Base-by-base conservation (phyloP, 73 alveolate genomes). In the Urostyla sp. region DNA sequence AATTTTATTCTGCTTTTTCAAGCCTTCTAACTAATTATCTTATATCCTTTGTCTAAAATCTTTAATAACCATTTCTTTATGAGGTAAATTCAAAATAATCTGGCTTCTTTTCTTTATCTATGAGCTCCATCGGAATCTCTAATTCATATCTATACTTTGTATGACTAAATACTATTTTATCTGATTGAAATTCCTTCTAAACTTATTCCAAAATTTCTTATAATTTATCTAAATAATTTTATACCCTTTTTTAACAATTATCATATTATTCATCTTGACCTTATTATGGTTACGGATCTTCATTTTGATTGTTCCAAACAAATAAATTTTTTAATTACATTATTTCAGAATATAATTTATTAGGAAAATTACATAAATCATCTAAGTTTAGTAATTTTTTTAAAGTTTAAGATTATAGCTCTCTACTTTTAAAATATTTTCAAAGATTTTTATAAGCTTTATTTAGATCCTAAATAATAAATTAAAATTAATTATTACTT, bases 141-240 rank as follows among this genome's bases (percentile, higher is more conserved):
- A 93, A 28, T 66, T 93, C 95, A 72, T 88, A 93, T 44, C 95
- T 45, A 13, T 37, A 81, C 77, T 82, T 93, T 0, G 94, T 80
- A 69, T 90, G 93, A 34, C 85, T 38, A 45, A 26, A 21, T 21
- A 34, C 24, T 23, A 20, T 34, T 6, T 1, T 35, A 20, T 40
- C 46, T 53, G n/a, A n/a, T n/a, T n/a, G n/a, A 37, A 77, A 26
- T 56, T 66, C 3, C 48, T 72, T 50, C 43, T 56, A 23, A 32
- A 46, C 28, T 28, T 31, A 45, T 0, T 40, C 76, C 1, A 83
- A 50, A 13, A 37, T 10, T 18, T 43, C 16, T 2, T 72, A 66
- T 7, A 83, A 23, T 16, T 40, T 21, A 0, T 59, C 35, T 34
- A 55, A 55, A 2, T 43, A 40, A 16, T 23, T 21, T 4, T 53